Base-by-base conservation (phyloP, 192 early-diverging fungal species). In the Mycoemilia scoparia region DNA sequence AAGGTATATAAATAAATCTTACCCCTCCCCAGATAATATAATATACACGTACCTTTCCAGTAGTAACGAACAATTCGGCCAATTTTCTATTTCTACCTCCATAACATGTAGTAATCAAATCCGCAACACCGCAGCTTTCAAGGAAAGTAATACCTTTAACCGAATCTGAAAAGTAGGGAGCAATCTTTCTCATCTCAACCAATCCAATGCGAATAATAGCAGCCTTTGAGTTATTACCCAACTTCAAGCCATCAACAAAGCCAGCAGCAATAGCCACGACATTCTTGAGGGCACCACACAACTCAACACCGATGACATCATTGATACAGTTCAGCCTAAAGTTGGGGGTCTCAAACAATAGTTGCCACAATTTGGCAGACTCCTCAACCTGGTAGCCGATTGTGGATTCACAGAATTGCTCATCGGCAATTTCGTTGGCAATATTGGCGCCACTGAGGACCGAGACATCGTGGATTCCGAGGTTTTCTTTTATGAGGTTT, bases 271-370 rank as follows among this genome's bases (percentile, higher is more conserved):
- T 74, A 11, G 93, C 93, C n/a, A 97, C 76, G 10, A 97, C 76
- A 70, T 97, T 97, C 66, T 98, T 98, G 21, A 98, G 57, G 6
- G 93, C 93, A 27, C 93, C 93, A 59, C 89, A 98, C 21, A 98
- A 66, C 66, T 98, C 88, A 19, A 92, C 87, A 34, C 87, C 93
- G 40, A 77, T 69, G 2, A 85, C 77, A 49, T 98, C 93, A 31
- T 74, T 46, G 21, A 86, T 70, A 33, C 79, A 75, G 40, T 71
- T 71, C 56, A 98, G 79, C 29, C 71, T 71, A 67, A 93, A 98
- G 45, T 89, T 84, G 8, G 69, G 65, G 5, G 84, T 87, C 53
- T 92, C 63, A 56, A 98, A 88, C 25, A 88, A 52, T 38, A 73
- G 66, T 30, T 73, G 50, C 60, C 81, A 95, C 24, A 80, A 36